Conservation (phyloP, 2,329 filamentous ascomycete species). For the Setomelanomma holmii region DNA sequence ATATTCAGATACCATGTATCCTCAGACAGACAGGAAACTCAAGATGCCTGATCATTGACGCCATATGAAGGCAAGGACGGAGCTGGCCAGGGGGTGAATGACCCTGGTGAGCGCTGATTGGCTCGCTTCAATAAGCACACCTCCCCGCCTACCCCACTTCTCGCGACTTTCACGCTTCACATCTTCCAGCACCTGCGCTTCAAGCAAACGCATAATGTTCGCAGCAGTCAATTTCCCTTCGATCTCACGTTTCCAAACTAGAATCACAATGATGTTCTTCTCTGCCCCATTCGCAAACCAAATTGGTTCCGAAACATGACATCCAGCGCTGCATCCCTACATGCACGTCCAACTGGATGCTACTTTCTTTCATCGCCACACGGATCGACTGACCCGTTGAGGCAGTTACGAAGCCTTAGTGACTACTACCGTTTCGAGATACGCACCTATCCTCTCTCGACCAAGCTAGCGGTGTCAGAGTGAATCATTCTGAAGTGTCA, state of each 20-base stretch:
- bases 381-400: slow-evolving; percentile 17
- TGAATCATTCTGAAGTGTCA: slow-evolving; percentile 14
- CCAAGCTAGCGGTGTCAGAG: slow-evolving; percentile 24
- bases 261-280: slow-evolving; percentile 15
- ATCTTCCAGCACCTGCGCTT: neutral
- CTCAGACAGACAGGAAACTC: slow-evolving; percentile 34
- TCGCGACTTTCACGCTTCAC: neutral
- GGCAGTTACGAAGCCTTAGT: slow-evolving; percentile 17
- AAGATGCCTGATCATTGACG: slow-evolving; percentile 13
- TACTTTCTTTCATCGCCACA: slow-evolving; percentile 16
- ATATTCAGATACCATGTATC: slow-evolving; percentile 3
- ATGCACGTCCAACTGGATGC: slow-evolving; percentile 6
- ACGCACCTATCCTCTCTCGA: slow-evolving; percentile 17
- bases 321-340: slow-evolving; percentile 6
- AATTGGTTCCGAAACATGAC: slow-evolving; percentile 23
- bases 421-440: slow-evolving; percentile 28
- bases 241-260: slow-evolving; percentile 25
- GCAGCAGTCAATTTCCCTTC: neutral
- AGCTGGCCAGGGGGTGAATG: slow-evolving; percentile 15
- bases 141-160: neutral
- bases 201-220: slow-evolving; percentile 36
- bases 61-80: slow-evolving; percentile 8
- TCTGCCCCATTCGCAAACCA: slow-evolving; percentile 29
- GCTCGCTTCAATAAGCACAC: slow-evolving; percentile 1
- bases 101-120: slow-evolving; percentile 12